Evolutionary conservation across 495 filamentous ascomycete genomes (phyloP), one percentile per base, ranked within the genome.

Genomic region (Oidiodendron maius): DNA sequence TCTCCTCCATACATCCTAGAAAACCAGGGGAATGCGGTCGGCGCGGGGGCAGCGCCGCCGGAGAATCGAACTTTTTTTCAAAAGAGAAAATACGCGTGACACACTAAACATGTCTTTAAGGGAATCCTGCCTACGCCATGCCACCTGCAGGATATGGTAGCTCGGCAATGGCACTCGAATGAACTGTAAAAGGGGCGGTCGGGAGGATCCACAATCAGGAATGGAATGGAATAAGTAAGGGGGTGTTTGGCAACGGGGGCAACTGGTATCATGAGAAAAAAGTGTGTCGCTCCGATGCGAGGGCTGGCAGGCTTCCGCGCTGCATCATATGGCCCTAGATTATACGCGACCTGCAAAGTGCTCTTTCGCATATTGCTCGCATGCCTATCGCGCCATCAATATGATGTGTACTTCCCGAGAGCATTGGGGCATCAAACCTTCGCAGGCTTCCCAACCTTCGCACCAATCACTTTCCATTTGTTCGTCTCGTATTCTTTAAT

Each of bases 401-500:
- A n/a, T n/a, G n/a, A n/a, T n/a, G n/a, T n/a, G n/a, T n/a, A n/a
- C n/a, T n/a, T n/a, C n/a, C n/a, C n/a, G n/a, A n/a, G n/a, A n/a
- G n/a, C n/a, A n/a, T n/a, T n/a, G 34, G 15, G 20, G 20, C 20
- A 24, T 58, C 68, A 38, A 64, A 94, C 89, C 78, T 98, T 98
- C 44, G 93, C 93, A 15, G 93, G 93, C 71, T 98, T 98, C 51
- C 91, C 91, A 52, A 98, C 89, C 68, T 96, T 98, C 60, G 82
- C 78, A 10, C 93, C 93, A 53, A 98, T 97, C 12, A 82, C 78
- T 69, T 98, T 98, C 93, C 93, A 98, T 65, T 96, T 97, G 66
- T 88, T 96, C 50, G 85, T 81, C 63, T 98, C 93, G 65, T 98
- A 98, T 63, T 98, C 93, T 64, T 96, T 96, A 74, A 98, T 98